These are phyloP conservation scores for Pneumocystis carinii DNA, from an alignment of 1,139 yeast species.

Conservation along the genomic window DNA sequence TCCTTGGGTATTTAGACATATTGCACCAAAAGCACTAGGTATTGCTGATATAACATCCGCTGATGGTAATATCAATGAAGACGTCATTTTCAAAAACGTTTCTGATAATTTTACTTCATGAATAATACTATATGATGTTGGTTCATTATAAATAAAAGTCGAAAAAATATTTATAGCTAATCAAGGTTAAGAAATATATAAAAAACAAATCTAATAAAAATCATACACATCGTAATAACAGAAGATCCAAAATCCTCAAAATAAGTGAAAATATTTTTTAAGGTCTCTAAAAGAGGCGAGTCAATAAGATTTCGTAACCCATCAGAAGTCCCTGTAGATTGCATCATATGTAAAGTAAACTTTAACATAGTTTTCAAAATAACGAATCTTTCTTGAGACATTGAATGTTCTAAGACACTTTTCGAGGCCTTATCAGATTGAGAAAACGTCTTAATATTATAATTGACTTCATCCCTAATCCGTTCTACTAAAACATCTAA, in stretches of 20 bases:
- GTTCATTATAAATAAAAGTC: slow-evolving; percentile 73
- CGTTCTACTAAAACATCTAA: slow-evolving; percentile 46
- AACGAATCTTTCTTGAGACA: slow-evolving; percentile 51
- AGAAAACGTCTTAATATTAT: slow-evolving; percentile 35
- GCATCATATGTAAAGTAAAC: slow-evolving; percentile 49
- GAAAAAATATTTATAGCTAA: slow-evolving; percentile 53
- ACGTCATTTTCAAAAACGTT: slow-evolving; percentile 41
- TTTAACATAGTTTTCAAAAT: slow-evolving; percentile 34
- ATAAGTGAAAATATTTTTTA: slow-evolving; percentile 46
- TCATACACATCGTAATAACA: slow-evolving; percentile 31
- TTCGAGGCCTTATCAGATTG: slow-evolving; percentile 21
- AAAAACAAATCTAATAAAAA: not conserved
- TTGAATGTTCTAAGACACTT: slow-evolving; percentile 36
- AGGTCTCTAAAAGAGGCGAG: slow-evolving; percentile 51
- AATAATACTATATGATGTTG: slow-evolving; percentile 71
- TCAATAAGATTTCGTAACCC: slow-evolving; percentile 74
- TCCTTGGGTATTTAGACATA: slow-evolving; percentile 67
- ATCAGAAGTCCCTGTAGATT: slow-evolving; percentile 60
- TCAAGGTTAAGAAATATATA: not conserved
- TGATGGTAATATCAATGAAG: slow-evolving; percentile 34
- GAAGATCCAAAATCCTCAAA: slow-evolving; percentile 54
- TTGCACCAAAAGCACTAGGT: slow-evolving; percentile 70
- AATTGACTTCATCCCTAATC: slow-evolving; percentile 42
- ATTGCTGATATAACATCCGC: slow-evolving; percentile 45
- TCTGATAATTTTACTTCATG: slow-evolving; percentile 67